Conservation (phyloP, 345 rosid genomes). For the Bretschneidera sinensis region DNA sequence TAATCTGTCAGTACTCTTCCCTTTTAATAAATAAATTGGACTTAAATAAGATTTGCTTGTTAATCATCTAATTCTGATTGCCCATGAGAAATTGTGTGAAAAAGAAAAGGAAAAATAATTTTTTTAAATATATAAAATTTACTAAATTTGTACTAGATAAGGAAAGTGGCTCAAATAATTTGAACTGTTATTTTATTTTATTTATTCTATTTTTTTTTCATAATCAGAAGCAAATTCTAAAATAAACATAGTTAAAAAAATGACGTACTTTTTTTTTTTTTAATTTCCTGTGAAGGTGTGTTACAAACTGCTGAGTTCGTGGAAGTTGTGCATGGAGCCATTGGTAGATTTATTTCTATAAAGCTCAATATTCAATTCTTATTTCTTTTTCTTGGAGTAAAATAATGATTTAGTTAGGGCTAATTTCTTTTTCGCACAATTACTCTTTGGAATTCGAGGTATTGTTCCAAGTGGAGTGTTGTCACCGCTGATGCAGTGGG, state of each 20-base stretch:
- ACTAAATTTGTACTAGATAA: too few species aligned
- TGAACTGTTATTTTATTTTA: too few species aligned
- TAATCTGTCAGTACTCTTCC: slow-evolving; percentile 42
- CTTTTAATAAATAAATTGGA: too few species aligned
- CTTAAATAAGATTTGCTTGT: neutral
- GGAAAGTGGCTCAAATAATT: too few species aligned
- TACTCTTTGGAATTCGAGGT: slow-evolving; percentile 31
- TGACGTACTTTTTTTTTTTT: too few species aligned
- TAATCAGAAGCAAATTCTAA: too few species aligned
- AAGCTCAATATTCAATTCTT: neutral
- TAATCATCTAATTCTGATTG: neutral
- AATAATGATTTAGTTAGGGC: neutral
- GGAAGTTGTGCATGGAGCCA: slow-evolving; percentile 84
- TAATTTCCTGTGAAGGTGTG: slow-evolving; percentile 34
- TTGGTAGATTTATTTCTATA: slow-evolving; percentile 32
- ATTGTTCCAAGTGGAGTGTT: slow-evolving; percentile 78
- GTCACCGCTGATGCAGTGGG: slow-evolving; percentile 84
- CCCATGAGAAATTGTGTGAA: neutral
- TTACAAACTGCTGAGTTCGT: slow-evolving; percentile 52
- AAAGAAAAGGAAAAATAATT: too few species aligned
- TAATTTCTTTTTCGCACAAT: slow-evolving; percentile 10
- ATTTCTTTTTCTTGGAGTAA: neutral
- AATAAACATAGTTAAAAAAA: too few species aligned
- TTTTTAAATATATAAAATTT: too few species aligned
- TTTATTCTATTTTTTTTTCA: neutral